Percentiles rank a stretch among this genome's conserved stretches.
Conservation (phyloP, 73 alveolate species). For the Paramecium biaurelia region DNA sequence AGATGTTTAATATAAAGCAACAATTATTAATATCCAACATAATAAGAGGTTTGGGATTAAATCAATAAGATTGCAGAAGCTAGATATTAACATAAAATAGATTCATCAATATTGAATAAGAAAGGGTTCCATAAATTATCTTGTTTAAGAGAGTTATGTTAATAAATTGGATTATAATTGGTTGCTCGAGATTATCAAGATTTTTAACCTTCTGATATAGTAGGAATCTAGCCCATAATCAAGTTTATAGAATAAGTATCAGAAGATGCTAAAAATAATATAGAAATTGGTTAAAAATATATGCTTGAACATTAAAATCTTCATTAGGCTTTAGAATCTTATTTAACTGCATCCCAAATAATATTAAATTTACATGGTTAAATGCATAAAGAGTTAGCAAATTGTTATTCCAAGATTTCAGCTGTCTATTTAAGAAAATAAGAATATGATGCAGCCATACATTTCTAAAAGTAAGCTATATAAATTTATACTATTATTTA, state of each 20-base stretch:
- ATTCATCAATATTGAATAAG: neutral
- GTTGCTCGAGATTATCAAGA: constrained; percentile 6
- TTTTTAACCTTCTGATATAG: constrained; percentile 48
- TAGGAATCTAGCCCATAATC: constrained; percentile 43
- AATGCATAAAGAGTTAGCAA: constrained; percentile 75
- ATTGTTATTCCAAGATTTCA: constrained; percentile 77
- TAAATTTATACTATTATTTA: constrained; percentile 72
- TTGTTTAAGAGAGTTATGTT: constrained; percentile 7
- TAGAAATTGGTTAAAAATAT: constrained; percentile 56
- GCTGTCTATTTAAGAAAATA: constrained; percentile 78
- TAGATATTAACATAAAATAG: neutral
- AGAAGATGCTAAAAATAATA: constrained; percentile 56
- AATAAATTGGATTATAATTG: constrained; percentile 4
- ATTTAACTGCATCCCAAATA: constrained; percentile 57
- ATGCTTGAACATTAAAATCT: constrained; percentile 39
- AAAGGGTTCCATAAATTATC: neutral
- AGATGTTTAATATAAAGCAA: constrained; percentile 10
- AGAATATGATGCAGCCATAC: constrained; percentile 78
- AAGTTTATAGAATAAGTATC: constrained; percentile 51
- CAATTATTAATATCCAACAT: constrained; percentile 52
- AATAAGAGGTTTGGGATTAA: constrained; percentile 50
- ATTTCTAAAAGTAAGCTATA: constrained; percentile 74
- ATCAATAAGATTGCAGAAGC: constrained; percentile 25
- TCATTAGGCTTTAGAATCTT: constrained; percentile 65
- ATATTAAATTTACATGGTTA: constrained; percentile 78